Base-by-base conservation (phyloP, 2,329 filamentous ascomycete genomes). In the Cladosporium sp. region DNA sequence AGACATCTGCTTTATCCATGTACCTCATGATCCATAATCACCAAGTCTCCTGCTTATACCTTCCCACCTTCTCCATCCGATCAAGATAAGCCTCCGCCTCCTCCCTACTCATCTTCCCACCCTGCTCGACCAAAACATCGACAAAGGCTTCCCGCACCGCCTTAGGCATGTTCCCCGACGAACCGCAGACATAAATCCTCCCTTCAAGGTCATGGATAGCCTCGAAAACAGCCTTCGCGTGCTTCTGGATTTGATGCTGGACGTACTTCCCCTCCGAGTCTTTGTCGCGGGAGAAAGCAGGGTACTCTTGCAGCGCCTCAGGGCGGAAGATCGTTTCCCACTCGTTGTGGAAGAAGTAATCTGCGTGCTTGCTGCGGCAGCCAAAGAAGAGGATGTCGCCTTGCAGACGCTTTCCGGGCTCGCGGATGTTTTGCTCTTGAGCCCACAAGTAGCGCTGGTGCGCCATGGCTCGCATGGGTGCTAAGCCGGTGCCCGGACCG, bases 401-500 rank as follows among this genome's bases (percentile, higher is more conserved):
- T 11, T 55, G 43, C 3, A 64, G 51, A 5, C 51, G 15, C n/a
- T 52, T 51, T 2, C 52, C 53, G 13, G 43, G 13, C 46, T 4
- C 32, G 27, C 27, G 52, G 1, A 19, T 7, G 7, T 33, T 9
- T 7, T 13, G 39, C 5, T 67, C 54, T 11, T 61, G 45, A 16
- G 66, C 60, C 71, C 71, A 74, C 7, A 57, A 49, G 16, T 66
- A 60, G 20, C 89, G 85, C 57, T 94, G 84, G 64, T 86, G 84
- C n/a, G 93, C 76, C 57, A 96, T 76, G 4, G 85, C 81, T 3
- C 91, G 83, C 61, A 95, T 82, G 0, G 92, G 91, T 0, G 91
- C 92, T 27, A 96, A 74, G 6, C 91, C 91, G 0, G 91, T 96
- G 2, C 91, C 91, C 0, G 91, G 87, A 1, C 85, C 89, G 47